phyloP scores from a whole-genome alignment of 345 rosid genomes.

The Lepidium didymum region DNA sequence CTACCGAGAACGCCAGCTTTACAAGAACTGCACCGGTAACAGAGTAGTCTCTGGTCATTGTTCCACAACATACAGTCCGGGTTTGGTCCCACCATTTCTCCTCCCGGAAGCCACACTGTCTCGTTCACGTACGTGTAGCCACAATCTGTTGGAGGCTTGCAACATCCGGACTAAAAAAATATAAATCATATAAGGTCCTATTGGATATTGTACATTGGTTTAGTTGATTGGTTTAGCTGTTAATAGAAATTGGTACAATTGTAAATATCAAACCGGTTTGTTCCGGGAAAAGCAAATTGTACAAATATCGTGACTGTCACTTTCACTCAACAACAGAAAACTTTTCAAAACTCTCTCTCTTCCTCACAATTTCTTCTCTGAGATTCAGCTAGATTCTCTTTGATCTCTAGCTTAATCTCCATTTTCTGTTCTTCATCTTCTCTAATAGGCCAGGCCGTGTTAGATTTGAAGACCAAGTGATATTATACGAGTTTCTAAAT shows the following conservation, averaged over 20 bases:
- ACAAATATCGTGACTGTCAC: no score
- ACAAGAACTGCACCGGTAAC: conserved; percentile 81
- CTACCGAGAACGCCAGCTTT: conserved; percentile 91
- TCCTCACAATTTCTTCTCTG: no score
- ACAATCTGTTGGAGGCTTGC: conserved; percentile 89
- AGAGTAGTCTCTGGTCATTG: conserved; percentile 60
- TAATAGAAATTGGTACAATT: no score
- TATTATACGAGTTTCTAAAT: background rate
- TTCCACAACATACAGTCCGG: conserved; percentile 64
- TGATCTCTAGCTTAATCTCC: no score
- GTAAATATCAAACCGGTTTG: no score
- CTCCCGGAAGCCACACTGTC: conserved; percentile 49
- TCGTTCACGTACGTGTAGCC: conserved; percentile 64
- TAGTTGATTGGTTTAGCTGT: no score
- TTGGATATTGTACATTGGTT: no score
- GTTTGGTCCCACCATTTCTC: conserved; percentile 32
- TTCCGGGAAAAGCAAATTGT: no score
- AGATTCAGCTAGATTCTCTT: no score
- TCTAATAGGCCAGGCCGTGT: background rate
- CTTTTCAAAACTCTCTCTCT: no score
- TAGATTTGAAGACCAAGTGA: background rate
- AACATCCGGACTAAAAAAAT: conserved; percentile 72
- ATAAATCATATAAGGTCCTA: background rate
- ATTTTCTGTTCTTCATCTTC: no score
- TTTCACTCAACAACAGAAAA: no score